Conservation (phyloP, 805 yeast species). For the Metschnikowia kofuensis region DNA sequence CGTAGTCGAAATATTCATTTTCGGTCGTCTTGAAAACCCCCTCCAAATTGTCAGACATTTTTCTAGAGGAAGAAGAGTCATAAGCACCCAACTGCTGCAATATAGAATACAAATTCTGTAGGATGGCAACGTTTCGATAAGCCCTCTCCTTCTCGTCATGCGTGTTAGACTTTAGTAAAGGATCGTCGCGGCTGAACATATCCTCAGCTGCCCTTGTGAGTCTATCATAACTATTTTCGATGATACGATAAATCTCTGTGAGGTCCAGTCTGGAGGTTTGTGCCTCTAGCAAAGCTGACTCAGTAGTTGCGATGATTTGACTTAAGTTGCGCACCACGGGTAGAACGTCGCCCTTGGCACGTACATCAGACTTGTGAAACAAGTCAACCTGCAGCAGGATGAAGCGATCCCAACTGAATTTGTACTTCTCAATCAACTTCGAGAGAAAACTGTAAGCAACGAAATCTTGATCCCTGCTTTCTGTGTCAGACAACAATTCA, state of each 20-base stretch:
- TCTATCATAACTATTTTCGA: constrained; percentile 30
- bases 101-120: constrained; percentile 39
- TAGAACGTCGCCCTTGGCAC: constrained; percentile 36
- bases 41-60: constrained; percentile 25
- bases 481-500: constrained; percentile 31
- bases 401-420: constrained; percentile 56
- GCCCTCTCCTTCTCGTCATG: constrained; percentile 44
- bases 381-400: constrained; percentile 50
- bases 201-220: constrained; percentile 33
- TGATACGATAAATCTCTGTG: constrained; percentile 22
- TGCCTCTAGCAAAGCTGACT: constrained; percentile 28
- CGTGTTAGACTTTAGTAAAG: constrained; percentile 40
- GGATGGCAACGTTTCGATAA: constrained; percentile 36
- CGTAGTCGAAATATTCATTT: constrained; percentile 31
- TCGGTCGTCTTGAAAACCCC: constrained; percentile 28
- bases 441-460: constrained; percentile 46
- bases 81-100: constrained; percentile 31
- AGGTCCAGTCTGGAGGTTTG: constrained; percentile 3
- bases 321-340: constrained; percentile 33
- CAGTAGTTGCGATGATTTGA: constrained; percentile 31
- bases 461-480: constrained; percentile 59
- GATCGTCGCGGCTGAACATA: constrained; percentile 40
- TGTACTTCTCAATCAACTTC: constrained; percentile 50
- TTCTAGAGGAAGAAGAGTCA: constrained; percentile 22
- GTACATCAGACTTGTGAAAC: constrained; percentile 33